phyloP scores from a whole-genome alignment of 805 yeast species.

The Monosporozyma siamensis region DNA sequence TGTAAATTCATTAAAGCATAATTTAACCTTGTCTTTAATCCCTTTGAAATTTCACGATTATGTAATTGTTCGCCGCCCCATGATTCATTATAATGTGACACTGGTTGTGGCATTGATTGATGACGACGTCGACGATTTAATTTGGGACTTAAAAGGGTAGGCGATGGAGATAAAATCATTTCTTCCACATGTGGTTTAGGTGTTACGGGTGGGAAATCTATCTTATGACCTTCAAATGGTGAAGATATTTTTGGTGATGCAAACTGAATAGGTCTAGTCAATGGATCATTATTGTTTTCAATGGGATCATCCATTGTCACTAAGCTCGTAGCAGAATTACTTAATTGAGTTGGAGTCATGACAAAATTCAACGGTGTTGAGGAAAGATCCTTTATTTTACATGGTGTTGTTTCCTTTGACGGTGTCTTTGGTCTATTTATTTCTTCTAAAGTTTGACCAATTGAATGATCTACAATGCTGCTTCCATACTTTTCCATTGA shows the following conservation, averaged over 20 bases:
- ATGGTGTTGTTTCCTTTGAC: slow-evolving; percentile 16
- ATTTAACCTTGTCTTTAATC: slow-evolving; percentile 33
- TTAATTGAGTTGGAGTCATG: slow-evolving; percentile 17
- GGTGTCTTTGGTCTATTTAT: slow-evolving; percentile 2
- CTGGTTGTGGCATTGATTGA: neutral
- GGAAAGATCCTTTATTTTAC: slow-evolving; percentile 9
- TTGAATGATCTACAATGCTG: neutral
- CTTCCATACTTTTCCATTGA: neutral
- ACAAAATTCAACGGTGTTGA: slow-evolving; percentile 17
- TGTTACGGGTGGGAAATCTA: slow-evolving; percentile 25
- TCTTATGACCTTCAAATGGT: slow-evolving; percentile 3
- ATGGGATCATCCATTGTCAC: neutral
- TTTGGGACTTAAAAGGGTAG: slow-evolving; percentile 23
- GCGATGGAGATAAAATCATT: slow-evolving; percentile 27
- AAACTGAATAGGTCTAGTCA: neutral
- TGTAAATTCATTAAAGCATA: slow-evolving; percentile 36
- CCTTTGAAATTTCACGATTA: slow-evolving; percentile 31
- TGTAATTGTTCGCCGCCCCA: neutral
- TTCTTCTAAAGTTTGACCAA: neutral
- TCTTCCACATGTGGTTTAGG: slow-evolving; percentile 26
- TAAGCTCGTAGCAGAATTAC: neutral
- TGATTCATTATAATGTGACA: neutral
- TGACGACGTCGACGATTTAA: neutral
- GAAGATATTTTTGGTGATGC: slow-evolving; percentile 1
- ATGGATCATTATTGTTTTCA: neutral